Evolutionary conservation across 768 basidiomycete species (phyloP), one percentile per base, ranked within the genome.

Genomic region (Leccinum disarticulatum): DNA sequence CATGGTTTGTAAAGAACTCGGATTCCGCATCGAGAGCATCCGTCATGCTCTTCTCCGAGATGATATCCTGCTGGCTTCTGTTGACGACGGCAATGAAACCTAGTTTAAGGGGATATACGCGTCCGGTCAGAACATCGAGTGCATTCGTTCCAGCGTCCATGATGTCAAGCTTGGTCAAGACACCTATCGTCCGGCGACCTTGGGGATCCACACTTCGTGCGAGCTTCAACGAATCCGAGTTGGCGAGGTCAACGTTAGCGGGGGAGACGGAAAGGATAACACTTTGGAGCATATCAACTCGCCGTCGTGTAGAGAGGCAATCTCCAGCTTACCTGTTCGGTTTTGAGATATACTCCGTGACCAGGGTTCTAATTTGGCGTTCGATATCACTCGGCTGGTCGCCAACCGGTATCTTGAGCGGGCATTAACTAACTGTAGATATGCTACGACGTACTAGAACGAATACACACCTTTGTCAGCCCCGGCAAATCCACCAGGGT

Each of bases 61-160:
- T 95, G 74, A 99, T 98, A 73, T 99, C 97, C 73, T 95, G 94
- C 73, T 99, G 97, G 67, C 93, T 95, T 57, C 97, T 88, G 70
- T 97, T 97, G 59, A 99, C 97, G 13, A 98, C 90, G 19, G 97
- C 97, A 64, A 98, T 95, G 75, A 99, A 99, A 49, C 97, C 97
- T 11, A 99, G 83, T 74, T 98, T 98, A 62, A 99, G 85, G 33
- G 97, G 97, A 75, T 99, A 99, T 48, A 98, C 91, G 60, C 96
- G 90, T 43, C 97, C 97, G 0, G 93, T 98, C 38, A 98, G 83
- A 64, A 98, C 88, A 74, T 99, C 96, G 36, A 95, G 78, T 22
- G 97, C 97, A 73, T 99, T 98, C 36, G 97, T 99, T 30, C 97
- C 97, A 6, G 95, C 95, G 68, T 98, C 97, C 97, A 99, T 99